phyloP scores from a whole-genome alignment of 2,329 filamentous ascomycete genomes.

The Hypoxylon sp. region DNA sequence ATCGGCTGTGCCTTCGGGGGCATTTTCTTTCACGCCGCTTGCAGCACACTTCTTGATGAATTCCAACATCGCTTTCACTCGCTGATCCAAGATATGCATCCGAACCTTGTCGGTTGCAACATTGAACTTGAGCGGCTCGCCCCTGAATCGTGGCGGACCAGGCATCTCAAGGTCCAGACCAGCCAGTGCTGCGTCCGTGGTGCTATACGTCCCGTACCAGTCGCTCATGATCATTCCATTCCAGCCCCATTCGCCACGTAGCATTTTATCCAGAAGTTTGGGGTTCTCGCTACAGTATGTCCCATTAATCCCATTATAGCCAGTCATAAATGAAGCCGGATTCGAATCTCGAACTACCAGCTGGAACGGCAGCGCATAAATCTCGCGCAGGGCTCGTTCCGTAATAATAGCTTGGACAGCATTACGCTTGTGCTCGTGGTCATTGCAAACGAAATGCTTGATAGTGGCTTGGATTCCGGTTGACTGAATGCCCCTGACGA shows the following conservation, averaged over 20 bases:
- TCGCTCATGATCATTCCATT: conserved; percentile 72
- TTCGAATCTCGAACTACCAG: conserved; percentile 66
- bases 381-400: conserved; percentile 70
- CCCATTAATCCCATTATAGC: conserved; percentile 72
- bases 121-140: conserved; percentile 66
- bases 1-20: conserved; percentile 68
- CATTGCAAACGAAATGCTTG: conserved; percentile 75
- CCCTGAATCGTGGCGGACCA: conserved; percentile 66
- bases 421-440: conserved; percentile 72
- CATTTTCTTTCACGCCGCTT: conserved; percentile 68
- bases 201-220: conserved; percentile 72
- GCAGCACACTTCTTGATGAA: conserved; percentile 71
- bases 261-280: conserved; percentile 65
- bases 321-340: conserved; percentile 71
- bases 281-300: conserved; percentile 69
- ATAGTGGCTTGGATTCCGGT: conserved; percentile 70
- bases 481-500: conserved; percentile 70
- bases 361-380: conserved; percentile 72
- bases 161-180: conserved; percentile 74
- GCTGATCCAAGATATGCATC: conserved; percentile 68
- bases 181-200: conserved; percentile 64
- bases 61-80: conserved; percentile 71
- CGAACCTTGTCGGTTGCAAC: conserved; percentile 71
- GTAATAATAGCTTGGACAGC: conserved; percentile 69
- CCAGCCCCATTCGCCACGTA: conserved; percentile 72